Percentiles rank a stretch among this genome's conserved stretches.
Evolutionary conservation across 306 rosid species (phyloP).

Genomic region (Herpetospermum pedunculosum): DNA sequence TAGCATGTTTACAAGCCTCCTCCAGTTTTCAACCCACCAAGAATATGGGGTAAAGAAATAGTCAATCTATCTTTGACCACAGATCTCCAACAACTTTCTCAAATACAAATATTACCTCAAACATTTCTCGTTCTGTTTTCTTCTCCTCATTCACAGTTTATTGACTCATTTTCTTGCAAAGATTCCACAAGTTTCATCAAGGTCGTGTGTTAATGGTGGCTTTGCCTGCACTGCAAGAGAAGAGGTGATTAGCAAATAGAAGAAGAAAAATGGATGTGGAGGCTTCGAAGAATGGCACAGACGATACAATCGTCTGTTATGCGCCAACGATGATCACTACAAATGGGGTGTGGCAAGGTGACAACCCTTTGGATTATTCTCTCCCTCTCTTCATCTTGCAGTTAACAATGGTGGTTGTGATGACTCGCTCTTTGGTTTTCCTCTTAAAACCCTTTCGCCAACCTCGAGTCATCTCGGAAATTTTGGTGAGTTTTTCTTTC

Average conservation of each 20-base stretch:
- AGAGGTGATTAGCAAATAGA: not conserved
- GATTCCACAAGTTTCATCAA: not conserved
- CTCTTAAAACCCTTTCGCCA: conserved; percentile 80
- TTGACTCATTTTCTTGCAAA: not conserved
- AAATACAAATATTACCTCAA: not conserved
- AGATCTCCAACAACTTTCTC: not conserved
- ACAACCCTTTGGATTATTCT: conserved; percentile 86
- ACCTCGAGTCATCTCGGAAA: conserved; percentile 88
- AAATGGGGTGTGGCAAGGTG: conserved; percentile 94
- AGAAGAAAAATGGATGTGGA: not conserved
- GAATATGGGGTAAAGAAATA: not conserved
- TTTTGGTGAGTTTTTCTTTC: conserved; percentile 34
- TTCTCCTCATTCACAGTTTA: not conserved
- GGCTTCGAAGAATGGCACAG: conserved; percentile 5
- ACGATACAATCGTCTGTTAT: conserved; percentile 47
- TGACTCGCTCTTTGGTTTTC: conserved; percentile 57
- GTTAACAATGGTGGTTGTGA: conserved; percentile 46
- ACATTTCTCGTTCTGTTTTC: not conserved
- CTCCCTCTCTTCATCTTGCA: conserved; percentile 90
- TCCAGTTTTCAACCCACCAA: not conserved
- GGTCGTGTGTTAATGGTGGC: not conserved
- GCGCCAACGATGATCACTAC: conserved; percentile 87
- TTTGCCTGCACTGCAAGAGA: not conserved
- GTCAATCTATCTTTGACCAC: conserved; percentile 2
- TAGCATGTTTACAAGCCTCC: not conserved